Base-by-base conservation (phyloP, 108 stramenopile species). In the Fragilariopsis cylindrus region DNA sequence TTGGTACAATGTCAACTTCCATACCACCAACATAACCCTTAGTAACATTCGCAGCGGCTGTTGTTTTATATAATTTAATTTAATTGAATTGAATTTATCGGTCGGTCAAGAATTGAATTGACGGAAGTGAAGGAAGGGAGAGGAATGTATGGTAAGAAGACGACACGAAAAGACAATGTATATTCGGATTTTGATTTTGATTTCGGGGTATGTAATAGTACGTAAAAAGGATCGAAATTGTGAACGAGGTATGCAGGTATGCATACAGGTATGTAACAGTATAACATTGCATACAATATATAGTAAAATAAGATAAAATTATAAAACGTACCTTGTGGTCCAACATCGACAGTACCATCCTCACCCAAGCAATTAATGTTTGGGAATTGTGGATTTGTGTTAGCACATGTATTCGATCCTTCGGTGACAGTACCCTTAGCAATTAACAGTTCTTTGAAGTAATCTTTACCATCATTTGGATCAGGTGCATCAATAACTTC, bases 41-140 rank as follows among this genome's bases (percentile, higher is more conserved):
- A 64, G 85, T 85, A n/a, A 85, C 80, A 58, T 83, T 85, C 13
- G 63, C 82, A 8, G 82, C 85, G 42, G 85, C 79, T 57, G 30
- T 30, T 2, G 30, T 30, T 30, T 30, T 30, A 30, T 30, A 21
- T 21, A 21, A 21, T 21, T 21, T 0, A 21, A 21, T 21, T 21
- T 0, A 21, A 21, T 21, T 21, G 21, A 21, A 21, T 21, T 21
- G 1, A 30, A 30, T 30, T 30, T 30, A 2, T 30, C 30, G 30
- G 30, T 30, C 30, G 2, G 30, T 30, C 30, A 30, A 30, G 30
- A 30, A 30, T 0, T 30, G 30, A 30, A 30, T 30, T 1, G 30
- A 30, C 30, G 30, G 30, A 30, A 30, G 30, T 1, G 30, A 30
- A 30, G 30, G 30, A 30, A 30, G 30, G 30, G 30, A 30, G 30